Base-by-base conservation (phyloP, 495 filamentous ascomycete genomes). In the Xylaria grammica region DNA sequence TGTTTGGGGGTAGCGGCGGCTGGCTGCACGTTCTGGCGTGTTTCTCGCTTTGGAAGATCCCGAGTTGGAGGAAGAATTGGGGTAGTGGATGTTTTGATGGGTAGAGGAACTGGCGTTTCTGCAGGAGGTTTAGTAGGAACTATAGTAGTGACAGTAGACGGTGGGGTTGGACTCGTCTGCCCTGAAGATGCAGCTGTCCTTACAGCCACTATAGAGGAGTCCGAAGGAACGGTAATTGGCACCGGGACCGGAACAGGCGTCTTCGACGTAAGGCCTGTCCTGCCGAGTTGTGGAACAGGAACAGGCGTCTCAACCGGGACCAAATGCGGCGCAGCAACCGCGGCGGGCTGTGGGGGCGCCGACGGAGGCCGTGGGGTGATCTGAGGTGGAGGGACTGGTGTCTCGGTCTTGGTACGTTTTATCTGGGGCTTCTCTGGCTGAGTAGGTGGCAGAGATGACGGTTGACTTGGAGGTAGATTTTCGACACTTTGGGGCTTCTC, bases 351-450 rank as follows among this genome's bases (percentile, higher is more conserved):
- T 53, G 71, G 72, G 4, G 72, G 72, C 5, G 71, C 72, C 9
- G 72, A 74, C 13, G 72, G 69, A 11, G 72, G 72, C 19, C 65
- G 55, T 17, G 72, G 65, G 29, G 75, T 74, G 20, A 79, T 68
- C 29, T 81, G 73, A 32, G 80, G 82, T 63, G 75, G 77, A 50
- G 79, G 83, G 30, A 82, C 81, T 38, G 78, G 83, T 22, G 79
- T 84, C 73, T 84, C 86, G 7, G 79, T 86, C 67, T 87, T 88
- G 58, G 77, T 85, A 29, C 84, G 82, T 76, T 89, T 89, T 38
- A 75, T 26, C 51, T 74, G 79, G 11, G 78, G 78, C 49, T 27
- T 70, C 44, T 74, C 72, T 30, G 67, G 38, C 17, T 74, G 72
- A 19, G n/a, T 68, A 26, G 60, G 67, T 32, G 57, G 66, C 27